Conservation (phyloP, 2,329 filamentous ascomycete species). For the Akanthomyces dipterigenus region DNA sequence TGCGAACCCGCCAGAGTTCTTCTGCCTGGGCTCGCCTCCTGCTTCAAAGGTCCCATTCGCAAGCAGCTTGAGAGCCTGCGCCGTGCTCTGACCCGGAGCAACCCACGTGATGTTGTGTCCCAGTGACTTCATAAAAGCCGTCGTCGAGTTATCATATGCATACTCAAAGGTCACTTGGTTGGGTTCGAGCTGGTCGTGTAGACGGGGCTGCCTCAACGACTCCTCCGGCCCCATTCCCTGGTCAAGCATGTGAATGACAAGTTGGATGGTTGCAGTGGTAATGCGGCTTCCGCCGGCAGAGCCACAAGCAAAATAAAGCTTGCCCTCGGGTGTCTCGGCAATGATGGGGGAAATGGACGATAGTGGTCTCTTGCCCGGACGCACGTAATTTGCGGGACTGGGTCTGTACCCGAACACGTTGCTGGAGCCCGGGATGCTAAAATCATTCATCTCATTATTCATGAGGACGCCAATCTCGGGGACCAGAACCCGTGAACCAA, state of each 20-base stretch:
- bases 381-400: conserved; percentile 66
- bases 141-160: conserved; percentile 61
- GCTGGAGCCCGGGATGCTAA: conserved; percentile 63
- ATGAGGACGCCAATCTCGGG: conserved; percentile 78
- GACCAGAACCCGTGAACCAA: conserved; percentile 68
- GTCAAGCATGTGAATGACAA: conserved; percentile 68
- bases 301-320: conserved; percentile 65
- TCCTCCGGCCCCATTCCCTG: conserved; percentile 51
- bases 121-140: conserved; percentile 55
- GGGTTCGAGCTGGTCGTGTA: conserved; percentile 80
- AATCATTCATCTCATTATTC: conserved; percentile 61
- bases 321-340: conserved; percentile 61
- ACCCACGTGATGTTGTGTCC: conserved; percentile 74
- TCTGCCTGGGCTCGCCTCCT: conserved; percentile 74
- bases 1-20: conserved; percentile 61
- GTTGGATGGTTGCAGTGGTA: conserved; percentile 76
- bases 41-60: conserved; percentile 67
- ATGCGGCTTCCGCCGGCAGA: conserved; percentile 80
- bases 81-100: conserved; percentile 57
- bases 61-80: conserved; percentile 63
- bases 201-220: conserved; percentile 59
- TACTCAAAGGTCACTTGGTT: conserved; percentile 65
- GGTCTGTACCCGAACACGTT: conserved; percentile 77
- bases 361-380: conserved; percentile 69
- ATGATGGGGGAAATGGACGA: conserved; percentile 75